Evolutionary conservation across 768 basidiomycete species (phyloP), one percentile per base, ranked within the genome.

Genomic region (Amanita pseudoporphyria): DNA sequence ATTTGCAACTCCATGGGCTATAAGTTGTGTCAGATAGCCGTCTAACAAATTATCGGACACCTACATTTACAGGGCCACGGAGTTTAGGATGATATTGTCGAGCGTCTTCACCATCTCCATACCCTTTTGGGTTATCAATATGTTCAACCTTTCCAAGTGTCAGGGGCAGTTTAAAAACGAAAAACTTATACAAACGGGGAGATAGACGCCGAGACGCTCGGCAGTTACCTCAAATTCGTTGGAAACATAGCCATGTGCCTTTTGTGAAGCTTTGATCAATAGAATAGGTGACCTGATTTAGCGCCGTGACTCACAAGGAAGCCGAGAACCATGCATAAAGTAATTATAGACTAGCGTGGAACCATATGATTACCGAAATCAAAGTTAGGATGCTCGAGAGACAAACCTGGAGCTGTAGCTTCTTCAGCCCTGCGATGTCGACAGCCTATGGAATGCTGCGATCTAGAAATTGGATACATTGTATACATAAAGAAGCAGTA

Each of bases 111-210:
- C 84, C 84, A 14, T 81, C 81, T 1, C 84, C 88, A 57, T 92
- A 94, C 10, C 89, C 90, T 63, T 87, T 89, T 1, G 90, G 91
- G 58, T 95, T 95, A 61, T 95, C 91, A 58, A 93, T 92, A 62
- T 95, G 91, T 62, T 92, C 87, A 0, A 75, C 77, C 81, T 86
- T 31, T n/a, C 40, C 26, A 19, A 33, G 14, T 31, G 38, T 42
- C 18, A 41, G 10, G 35, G 43, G n/a, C n/a, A 22, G 22, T 5
- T 16, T 9, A 32, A 12, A n/a, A 7, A 3, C 9, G 14, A 28
- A 24, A 36, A 7, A 32, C 2, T 5, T 50, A 47, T 3, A 73
- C 71, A 55, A 45, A 84, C 85, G 0, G 90, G 89, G 24, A 93
- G 79, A 62, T 95, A 95, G 37, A 81, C 79, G 2, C 86, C 90